Base-by-base conservation (phyloP, 306 rosid species). In the Chamaecrista fasciculata region DNA sequence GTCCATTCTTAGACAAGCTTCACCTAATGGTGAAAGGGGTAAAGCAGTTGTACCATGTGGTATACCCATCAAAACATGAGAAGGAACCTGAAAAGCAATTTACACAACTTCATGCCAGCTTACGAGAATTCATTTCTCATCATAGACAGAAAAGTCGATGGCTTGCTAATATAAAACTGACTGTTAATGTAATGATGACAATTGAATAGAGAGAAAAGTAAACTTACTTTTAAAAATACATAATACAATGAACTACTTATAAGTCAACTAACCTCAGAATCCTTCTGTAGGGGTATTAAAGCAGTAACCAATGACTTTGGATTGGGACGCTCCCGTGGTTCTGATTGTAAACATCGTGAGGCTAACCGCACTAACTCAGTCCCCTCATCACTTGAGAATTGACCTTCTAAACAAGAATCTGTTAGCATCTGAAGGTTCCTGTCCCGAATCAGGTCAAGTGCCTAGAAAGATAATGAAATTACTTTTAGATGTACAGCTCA, bases 271-370 rank as follows among this genome's bases (percentile, higher is more conserved):
- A 94, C 99, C 95, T 94, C 99, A 40, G 85, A 49, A 43, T 88
- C 96, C 78, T 94, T 90, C 83, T 94, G 99, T 63, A 94, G 81
- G 67, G 97, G 97, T 80, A 88, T 75, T 75, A 94, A 81, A 67
- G 95, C 87, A 73, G 95, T 70, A 78, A 88, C 95, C 79, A 94
- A 66, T 46, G 95, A 85, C 73, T 65, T 90, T 11, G 98, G 92
- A 79, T 94, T 86, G 57, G 98, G 98, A 76, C 98, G 98, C 71
- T 94, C 98, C 46, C 95, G 85, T 3, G 97, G 96, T 73, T 94
- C 98, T 58, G 89, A 87, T 71, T 94, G 92, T 62, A 94, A 69
- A 74, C 98, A 94, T 46, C 92, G 87, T 29, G 98, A 90, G 61
- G 97, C 98, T 69, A 94, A 81, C 43, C 97, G 98, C 55, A 94